These are phyloP conservation scores for Scorias spongiosa DNA, from an alignment of 2,329 filamentous ascomycete genomes.

Conservation along the genomic window DNA sequence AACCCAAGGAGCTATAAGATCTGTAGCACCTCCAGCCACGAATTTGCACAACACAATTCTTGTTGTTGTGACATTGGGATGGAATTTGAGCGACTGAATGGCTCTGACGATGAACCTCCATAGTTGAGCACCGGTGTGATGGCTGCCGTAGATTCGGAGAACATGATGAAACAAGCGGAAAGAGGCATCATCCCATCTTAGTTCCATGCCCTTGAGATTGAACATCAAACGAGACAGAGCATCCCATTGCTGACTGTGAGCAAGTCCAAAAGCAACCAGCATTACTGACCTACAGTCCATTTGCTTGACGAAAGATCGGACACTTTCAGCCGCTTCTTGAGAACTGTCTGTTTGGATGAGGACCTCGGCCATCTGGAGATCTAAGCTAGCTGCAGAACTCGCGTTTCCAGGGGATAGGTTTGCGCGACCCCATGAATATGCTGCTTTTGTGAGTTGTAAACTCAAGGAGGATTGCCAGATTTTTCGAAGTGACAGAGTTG, in stretches of 20 bases:
- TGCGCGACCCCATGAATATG: background rate
- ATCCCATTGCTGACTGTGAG: slow-evolving; percentile 6
- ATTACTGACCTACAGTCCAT: background rate
- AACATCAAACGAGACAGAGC: slow-evolving; percentile 3
- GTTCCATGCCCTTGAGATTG: background rate
- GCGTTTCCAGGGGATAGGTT: background rate
- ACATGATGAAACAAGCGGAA: slow-evolving; percentile 1
- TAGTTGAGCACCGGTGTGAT: slow-evolving; percentile 10
- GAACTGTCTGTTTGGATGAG: background rate
- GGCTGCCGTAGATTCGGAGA: slow-evolving; percentile 3
- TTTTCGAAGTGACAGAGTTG: background rate
- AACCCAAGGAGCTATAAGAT: slow-evolving; percentile 12
- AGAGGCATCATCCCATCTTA: background rate
- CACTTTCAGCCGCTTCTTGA: background rate
- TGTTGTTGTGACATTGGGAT: slow-evolving; percentile 11
- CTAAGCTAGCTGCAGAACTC: background rate
- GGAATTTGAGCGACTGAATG: slow-evolving; percentile 10
- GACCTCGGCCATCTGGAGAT: background rate
- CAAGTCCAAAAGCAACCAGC: slow-evolving; percentile 2
- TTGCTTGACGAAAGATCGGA: background rate
- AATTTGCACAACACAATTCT: slow-evolving; percentile 12
- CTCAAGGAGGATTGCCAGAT: background rate
- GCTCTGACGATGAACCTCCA: slow-evolving; percentile 13
- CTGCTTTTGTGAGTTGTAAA: background rate
- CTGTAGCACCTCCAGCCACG: slow-evolving; percentile 6